A percentile compares a stretch with the other conserved stretches of the same genome.
These are phyloP conservation scores for Xylariaceae sp. DNA, from an alignment of 2,329 filamentous ascomycete species.

Conservation along the genomic window DNA sequence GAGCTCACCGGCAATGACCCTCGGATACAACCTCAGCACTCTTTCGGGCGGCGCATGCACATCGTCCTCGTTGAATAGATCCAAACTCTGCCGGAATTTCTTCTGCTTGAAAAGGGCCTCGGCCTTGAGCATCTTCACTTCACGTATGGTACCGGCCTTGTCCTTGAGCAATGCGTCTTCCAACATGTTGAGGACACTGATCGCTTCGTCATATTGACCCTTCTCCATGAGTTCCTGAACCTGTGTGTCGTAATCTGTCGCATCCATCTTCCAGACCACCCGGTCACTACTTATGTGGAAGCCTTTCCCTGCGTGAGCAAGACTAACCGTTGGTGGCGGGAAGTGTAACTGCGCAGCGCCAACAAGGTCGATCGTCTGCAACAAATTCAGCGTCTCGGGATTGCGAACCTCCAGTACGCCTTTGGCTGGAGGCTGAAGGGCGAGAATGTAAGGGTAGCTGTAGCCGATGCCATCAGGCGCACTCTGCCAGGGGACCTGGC, in stretches of 20 bases:
- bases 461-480: slow-evolving; percentile 91
- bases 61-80: slow-evolving; percentile 77
- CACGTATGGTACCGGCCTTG: slow-evolving; percentile 73
- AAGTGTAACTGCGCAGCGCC: slow-evolving; percentile 84
- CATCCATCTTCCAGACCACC: slow-evolving; percentile 92
- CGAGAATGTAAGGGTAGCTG: slow-evolving; percentile 91
- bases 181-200: slow-evolving; percentile 81
- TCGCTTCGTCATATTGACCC: slow-evolving; percentile 78
- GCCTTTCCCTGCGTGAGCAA: slow-evolving; percentile 94
- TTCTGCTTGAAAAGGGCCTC: slow-evolving; percentile 75
- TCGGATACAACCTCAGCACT: slow-evolving; percentile 80
- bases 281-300: slow-evolving; percentile 91
- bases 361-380: slow-evolving; percentile 79
- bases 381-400: slow-evolving; percentile 80
- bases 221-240: slow-evolving; percentile 73
- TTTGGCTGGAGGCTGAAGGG: slow-evolving; percentile 76
- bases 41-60: slow-evolving; percentile 85
- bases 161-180: slow-evolving; percentile 85
- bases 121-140: slow-evolving; percentile 88
- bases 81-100: slow-evolving; percentile 80
- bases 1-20: slow-evolving; percentile 74
- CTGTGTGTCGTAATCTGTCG: slow-evolving; percentile 85
- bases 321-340: slow-evolving; percentile 82
- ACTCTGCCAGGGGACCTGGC: slow-evolving; percentile 85
- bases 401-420: slow-evolving; percentile 87